Conservation (phyloP, 768 basidiomycete genomes). For the Cyclocybe aegerita region DNA sequence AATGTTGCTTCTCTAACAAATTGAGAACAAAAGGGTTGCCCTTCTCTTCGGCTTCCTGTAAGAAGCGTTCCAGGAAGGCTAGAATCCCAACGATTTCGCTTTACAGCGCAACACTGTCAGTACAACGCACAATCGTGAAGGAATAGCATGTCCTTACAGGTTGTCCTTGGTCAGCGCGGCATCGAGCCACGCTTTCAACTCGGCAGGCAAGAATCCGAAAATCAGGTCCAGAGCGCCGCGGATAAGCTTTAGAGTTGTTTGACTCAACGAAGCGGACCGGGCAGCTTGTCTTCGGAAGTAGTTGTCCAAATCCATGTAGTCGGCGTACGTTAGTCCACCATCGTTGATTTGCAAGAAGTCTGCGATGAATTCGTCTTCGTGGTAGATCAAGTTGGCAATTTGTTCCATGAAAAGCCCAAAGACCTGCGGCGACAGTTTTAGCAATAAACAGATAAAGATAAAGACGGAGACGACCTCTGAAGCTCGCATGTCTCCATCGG, state of each 20-base stretch:
- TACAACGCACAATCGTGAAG: neutral
- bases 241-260: conserved; percentile 74
- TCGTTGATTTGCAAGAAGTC: conserved; percentile 94
- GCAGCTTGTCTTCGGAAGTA: conserved; percentile 95
- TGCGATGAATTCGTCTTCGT: conserved; percentile 85
- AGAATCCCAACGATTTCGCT: conserved; percentile 88
- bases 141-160: conserved; percentile 47
- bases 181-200: conserved; percentile 86
- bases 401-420: conserved; percentile 75
- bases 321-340: conserved; percentile 86
- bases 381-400: conserved; percentile 71
- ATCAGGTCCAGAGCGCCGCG: conserved; percentile 92
- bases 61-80: conserved; percentile 73
- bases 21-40: conserved; percentile 72
- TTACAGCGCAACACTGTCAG: conserved; percentile 7
- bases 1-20: conserved; percentile 81
- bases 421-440: conserved; percentile 46
- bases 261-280: conserved; percentile 62
- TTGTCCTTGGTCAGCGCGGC: conserved; percentile 69
- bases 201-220: conserved; percentile 87
- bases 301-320: conserved; percentile 90
- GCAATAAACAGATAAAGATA: neutral
- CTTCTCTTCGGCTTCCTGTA: conserved; percentile 75
- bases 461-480: conserved; percentile 55
- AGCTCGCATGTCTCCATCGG: conserved; percentile 61